Evolutionary conservation across 1,284 basidiomycete genomes (phyloP), one percentile per base, ranked within the genome.

Genomic region (Bondarzewia mesenterica): DNA sequence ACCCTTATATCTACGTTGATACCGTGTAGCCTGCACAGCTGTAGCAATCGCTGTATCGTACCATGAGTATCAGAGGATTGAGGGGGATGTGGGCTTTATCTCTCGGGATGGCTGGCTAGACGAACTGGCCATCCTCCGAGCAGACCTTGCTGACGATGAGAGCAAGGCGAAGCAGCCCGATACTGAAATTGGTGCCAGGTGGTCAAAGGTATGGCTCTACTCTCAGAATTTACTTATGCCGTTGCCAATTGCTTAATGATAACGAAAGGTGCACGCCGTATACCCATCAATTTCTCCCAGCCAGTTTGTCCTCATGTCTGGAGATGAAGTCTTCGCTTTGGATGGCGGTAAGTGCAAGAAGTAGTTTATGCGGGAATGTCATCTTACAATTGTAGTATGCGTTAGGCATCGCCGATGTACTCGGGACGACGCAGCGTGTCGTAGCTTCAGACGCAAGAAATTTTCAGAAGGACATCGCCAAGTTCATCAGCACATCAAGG

Each of bases 21-120:
- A n/a, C n/a, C n/a, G n/a, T n/a, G n/a, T n/a, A 79, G 79, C 80
- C n/a, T 82, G 80, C 53, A 82, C 78, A 4, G 78, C 79, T 5
- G 78, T 81, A n/a, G 78, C 80, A 1, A 83, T 80, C 0, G 78
- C 80, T 54, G 73, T 83, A 26, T 62, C 67, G 0, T 75, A 80
- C 54, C 78, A 82, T 52, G 61, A 65, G 23, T 74, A 78, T 58
- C 58, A 62, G 32, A 77, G 71, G 0, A 77, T 83, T 41, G 73
- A 77, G 25, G 80, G 73, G 1, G 76, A 80, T 47, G 71, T 82
- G 2, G 73, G 76, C 0, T 83, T 82, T 57, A 61, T 82, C 25
- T 68, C 74, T 0, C 68, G 69, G 51, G 56, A 60, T 1, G 79
- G 82, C 60, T 83, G 80, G 80, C 67, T 66, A 49, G 67, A 71